Percentiles rank a stretch among this genome's conserved stretches.
These are phyloP conservation scores for Populus hybrid DNA, from an alignment of 441 rosid species.

Conservation along the genomic window DNA sequence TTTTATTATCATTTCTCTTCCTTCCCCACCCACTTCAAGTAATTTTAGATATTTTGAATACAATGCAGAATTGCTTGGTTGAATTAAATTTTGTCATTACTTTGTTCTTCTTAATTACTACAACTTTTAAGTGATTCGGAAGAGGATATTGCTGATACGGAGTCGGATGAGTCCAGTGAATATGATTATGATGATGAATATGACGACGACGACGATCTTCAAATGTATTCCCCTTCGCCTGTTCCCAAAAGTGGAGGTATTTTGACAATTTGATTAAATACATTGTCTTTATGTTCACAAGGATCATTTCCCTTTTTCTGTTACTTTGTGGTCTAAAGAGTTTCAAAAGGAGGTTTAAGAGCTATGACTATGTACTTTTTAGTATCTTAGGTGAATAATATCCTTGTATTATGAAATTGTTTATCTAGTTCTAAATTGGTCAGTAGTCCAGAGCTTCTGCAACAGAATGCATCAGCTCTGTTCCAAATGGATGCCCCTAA, in stretches of 20 bases:
- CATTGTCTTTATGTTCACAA: not conserved
- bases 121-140: constrained; percentile 55
- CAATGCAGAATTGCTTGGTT: not conserved
- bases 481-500: not conserved
- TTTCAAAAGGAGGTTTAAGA: not conserved
- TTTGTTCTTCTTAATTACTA: constrained; percentile 33
- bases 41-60: not conserved
- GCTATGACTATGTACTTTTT: not conserved
- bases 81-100: not conserved
- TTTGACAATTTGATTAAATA: not conserved
- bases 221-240: constrained; percentile 29
- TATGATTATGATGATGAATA: constrained; percentile 53
- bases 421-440: not conserved
- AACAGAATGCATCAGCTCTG: not conserved
- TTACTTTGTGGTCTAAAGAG: not conserved
- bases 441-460: not conserved
- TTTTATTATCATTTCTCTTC: not conserved
- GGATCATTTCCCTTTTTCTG: not conserved
- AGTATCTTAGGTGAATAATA: not conserved
- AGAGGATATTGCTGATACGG: constrained; percentile 55
- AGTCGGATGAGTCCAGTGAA: constrained; percentile 59
- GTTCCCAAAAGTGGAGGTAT: constrained; percentile 76
- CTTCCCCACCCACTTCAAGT: not conserved
- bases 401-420: not conserved
- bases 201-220: constrained; percentile 35